A percentile compares a stretch with the other conserved stretches of the same genome.
These are phyloP conservation scores for Fonsecaea monophora DNA, from an alignment of 2,329 filamentous ascomycete species.

Conservation along the genomic window DNA sequence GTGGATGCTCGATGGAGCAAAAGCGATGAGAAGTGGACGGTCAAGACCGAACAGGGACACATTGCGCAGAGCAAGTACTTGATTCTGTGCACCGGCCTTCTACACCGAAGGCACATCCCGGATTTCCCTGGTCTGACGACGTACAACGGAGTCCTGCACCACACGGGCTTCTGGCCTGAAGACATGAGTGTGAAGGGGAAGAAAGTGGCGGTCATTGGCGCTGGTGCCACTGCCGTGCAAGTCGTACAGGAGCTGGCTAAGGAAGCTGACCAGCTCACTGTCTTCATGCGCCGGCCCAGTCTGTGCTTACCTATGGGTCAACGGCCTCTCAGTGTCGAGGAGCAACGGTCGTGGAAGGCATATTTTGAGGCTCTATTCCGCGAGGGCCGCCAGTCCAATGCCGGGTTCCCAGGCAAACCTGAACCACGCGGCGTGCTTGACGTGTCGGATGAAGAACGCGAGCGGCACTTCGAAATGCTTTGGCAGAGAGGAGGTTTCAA, in stretches of 20 bases:
- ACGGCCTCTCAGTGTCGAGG: constrained; percentile 54
- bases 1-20: constrained; percentile 47
- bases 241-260: constrained; percentile 67
- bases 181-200: constrained; percentile 64
- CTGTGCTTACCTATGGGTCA: constrained; percentile 67
- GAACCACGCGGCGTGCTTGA: constrained; percentile 49
- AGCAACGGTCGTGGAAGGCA: constrained; percentile 59
- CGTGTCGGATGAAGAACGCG: constrained; percentile 42
- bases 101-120: constrained; percentile 62
- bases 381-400: constrained; percentile 59
- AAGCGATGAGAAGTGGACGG: constrained; percentile 46
- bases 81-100: constrained; percentile 43
- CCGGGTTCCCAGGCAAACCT: constrained; percentile 66
- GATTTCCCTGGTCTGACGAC: constrained; percentile 64
- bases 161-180: constrained; percentile 67
- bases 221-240: constrained; percentile 69
- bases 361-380: constrained; percentile 60
- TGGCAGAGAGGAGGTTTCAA: constrained; percentile 62
- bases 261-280: constrained; percentile 57
- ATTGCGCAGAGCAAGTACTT: constrained; percentile 35
- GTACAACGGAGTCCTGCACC: constrained; percentile 67
- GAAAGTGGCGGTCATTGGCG: constrained; percentile 68
- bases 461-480: constrained; percentile 56
- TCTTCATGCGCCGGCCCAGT: constrained; percentile 70
- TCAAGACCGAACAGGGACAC: constrained; percentile 48